Conservation (phyloP, 2,329 filamentous ascomycete species). For the Dactylellina sp. region DNA sequence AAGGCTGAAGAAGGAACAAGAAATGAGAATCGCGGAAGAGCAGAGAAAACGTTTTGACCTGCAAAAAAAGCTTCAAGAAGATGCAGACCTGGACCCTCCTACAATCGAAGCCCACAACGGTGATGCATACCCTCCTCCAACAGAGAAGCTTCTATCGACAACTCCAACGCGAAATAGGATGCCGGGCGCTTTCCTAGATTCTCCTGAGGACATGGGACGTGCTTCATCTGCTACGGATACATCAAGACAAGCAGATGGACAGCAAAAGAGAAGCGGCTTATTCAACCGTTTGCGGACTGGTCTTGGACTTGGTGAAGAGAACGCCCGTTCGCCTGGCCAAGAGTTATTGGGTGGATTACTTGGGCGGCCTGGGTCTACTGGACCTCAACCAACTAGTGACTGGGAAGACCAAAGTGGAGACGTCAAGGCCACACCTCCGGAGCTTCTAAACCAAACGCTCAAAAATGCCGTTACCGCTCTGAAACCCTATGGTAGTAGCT, state of each 20-base stretch:
- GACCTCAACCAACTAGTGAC: constrained; percentile 40
- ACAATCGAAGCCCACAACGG: constrained; percentile 17
- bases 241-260: constrained; percentile 21
- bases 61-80: constrained; percentile 76
- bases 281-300: constrained; percentile 50
- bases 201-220: constrained; percentile 37
- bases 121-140: constrained; percentile 10
- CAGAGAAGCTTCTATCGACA: constrained; percentile 23
- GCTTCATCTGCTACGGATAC: constrained; percentile 17
- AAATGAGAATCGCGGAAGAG: constrained; percentile 87
- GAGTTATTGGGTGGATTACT: constrained; percentile 39
- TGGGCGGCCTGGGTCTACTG: constrained; percentile 23
- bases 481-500: constrained; percentile 78
- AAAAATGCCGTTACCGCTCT: constrained; percentile 82
- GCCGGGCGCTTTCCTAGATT: constrained; percentile 54
- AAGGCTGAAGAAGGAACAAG: constrained; percentile 80
- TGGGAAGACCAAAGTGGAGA: constrained; percentile 59
- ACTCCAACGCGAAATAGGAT: constrained; percentile 49
- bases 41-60: constrained; percentile 79
- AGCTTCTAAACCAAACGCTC: constrained; percentile 76
- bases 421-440: constrained; percentile 67
- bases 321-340: constrained; percentile 15
- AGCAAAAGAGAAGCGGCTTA: constrained; percentile 23
- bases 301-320: constrained; percentile 40
- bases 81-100: constrained; percentile 66